Conservation (phyloP, 192 early-diverging fungal species). For the Coemansia sp. region DNA sequence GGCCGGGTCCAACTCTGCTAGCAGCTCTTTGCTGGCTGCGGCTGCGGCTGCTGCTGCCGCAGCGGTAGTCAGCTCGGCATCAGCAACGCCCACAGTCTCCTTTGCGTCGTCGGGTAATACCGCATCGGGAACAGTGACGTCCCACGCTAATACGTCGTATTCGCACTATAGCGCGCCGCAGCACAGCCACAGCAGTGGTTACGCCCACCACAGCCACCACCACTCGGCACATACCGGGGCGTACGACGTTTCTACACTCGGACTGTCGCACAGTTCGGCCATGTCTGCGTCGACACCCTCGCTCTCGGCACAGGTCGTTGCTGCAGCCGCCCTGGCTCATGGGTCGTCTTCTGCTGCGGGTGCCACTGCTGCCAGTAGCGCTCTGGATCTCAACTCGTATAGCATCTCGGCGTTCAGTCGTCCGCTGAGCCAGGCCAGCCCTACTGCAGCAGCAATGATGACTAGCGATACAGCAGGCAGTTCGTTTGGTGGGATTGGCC, state of each 20-base stretch:
- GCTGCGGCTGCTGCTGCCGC: constrained; percentile 4
- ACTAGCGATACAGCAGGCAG: constrained; percentile 12
- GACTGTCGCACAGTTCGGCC: background rate
- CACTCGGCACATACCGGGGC: background rate
- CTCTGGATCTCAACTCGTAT: constrained; percentile 37
- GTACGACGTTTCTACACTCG: background rate
- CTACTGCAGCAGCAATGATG: constrained; percentile 31
- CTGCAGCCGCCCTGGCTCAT: constrained; percentile 8
- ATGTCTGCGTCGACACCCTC: background rate
- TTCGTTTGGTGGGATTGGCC: constrained; percentile 10
- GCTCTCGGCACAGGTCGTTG: constrained; percentile 1
- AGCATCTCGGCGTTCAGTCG: constrained; percentile 51
- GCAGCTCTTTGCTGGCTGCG: background rate
- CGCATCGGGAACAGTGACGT: background rate
- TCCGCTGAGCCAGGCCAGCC: constrained; percentile 28
- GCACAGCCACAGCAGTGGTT: background rate
- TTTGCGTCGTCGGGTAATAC: background rate
- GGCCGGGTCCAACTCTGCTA: constrained; percentile 2
- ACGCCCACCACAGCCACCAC: background rate
- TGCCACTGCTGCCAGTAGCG: constrained; percentile 2
- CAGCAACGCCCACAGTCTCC: constrained; percentile 1
- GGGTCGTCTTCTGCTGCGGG: background rate
- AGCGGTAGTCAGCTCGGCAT: background rate
- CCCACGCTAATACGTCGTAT: constrained; percentile 1
- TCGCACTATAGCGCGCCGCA: constrained; percentile 4